These are phyloP conservation scores for Nitzschia sp. DNA, from an alignment of 108 stramenopile genomes.

Conservation along the genomic window DNA sequence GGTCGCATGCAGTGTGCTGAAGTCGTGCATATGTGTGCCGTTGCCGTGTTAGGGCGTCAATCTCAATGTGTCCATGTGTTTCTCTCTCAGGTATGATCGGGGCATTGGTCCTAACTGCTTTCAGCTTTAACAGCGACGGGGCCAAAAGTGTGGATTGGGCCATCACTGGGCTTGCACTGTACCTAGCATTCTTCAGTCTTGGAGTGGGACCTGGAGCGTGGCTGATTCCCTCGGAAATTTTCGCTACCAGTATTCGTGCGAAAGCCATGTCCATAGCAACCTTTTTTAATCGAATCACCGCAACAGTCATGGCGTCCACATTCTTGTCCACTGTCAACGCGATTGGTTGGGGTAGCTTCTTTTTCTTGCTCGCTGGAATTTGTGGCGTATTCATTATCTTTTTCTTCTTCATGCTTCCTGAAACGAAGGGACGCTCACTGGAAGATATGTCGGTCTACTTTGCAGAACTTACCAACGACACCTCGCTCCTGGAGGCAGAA, in stretches of 20 bases:
- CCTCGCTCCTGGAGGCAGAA: slow-evolving; percentile 68
- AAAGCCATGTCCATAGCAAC: slow-evolving; percentile 89
- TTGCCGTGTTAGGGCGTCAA: neutral
- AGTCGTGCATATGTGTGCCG: neutral
- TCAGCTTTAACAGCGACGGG: slow-evolving; percentile 30
- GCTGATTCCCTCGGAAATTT: slow-evolving; percentile 87
- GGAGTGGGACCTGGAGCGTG: slow-evolving; percentile 88
- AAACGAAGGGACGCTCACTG: slow-evolving; percentile 80
- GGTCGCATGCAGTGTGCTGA: neutral
- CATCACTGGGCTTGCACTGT: slow-evolving; percentile 46
- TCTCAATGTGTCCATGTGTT: neutral
- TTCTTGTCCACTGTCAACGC: slow-evolving; percentile 70
- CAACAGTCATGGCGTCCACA: slow-evolving; percentile 79
- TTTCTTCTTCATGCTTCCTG: slow-evolving; percentile 69
- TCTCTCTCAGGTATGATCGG: slow-evolving; percentile 30
- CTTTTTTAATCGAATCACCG: slow-evolving; percentile 76
- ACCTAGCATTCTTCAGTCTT: slow-evolving; percentile 79
- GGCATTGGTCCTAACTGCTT: slow-evolving; percentile 48
- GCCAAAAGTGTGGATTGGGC: slow-evolving; percentile 4
- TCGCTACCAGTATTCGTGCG: slow-evolving; percentile 78
- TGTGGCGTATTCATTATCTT: slow-evolving; percentile 58
- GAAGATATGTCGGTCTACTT: slow-evolving; percentile 88
- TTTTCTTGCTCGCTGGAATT: slow-evolving; percentile 59
- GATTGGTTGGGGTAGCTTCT: slow-evolving; percentile 68
- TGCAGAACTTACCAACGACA: slow-evolving; percentile 82